Evolutionary conservation across 331 rosid species (phyloP).

Genomic region (Saraca asoca): DNA sequence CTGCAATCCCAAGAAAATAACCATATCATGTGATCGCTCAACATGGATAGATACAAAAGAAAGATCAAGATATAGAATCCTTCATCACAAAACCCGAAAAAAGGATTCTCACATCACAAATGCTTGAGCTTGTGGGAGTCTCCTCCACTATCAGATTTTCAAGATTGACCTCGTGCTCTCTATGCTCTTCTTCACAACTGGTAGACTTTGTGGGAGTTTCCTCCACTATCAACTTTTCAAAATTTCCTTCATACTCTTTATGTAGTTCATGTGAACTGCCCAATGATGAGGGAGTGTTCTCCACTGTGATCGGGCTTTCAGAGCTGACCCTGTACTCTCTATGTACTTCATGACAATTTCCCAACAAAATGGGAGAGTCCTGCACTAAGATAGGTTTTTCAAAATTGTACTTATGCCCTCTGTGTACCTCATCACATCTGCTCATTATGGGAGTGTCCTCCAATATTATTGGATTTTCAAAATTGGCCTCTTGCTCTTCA

Average conservation of each 20-base stretch:
- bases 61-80: constrained; percentile 12
- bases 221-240: constrained; percentile 26
- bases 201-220: constrained; percentile 32
- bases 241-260: constrained; percentile 13
- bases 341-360: constrained; percentile 18
- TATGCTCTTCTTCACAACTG: constrained; percentile 1
- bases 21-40: constrained; percentile 2
- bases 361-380: constrained; percentile 38
- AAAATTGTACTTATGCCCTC: constrained; percentile 15
- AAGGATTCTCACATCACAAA: constrained; percentile 35
- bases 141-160: constrained; percentile 24
- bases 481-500: not conserved
- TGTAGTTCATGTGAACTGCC: constrained; percentile 7
- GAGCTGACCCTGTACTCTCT: constrained; percentile 24
- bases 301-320: constrained; percentile 25
- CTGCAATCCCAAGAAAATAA: constrained; percentile 34
- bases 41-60: not conserved
- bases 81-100: constrained; percentile 27
- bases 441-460: constrained; percentile 13
- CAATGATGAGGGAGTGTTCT: constrained; percentile 30
- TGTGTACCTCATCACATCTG: not conserved
- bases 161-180: constrained; percentile 17
- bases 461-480: not conserved
- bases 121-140: constrained; percentile 4
- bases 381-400: constrained; percentile 30